phyloP scores from a whole-genome alignment of 768 basidiomycete genomes.

The Kwoniella sp. region DNA sequence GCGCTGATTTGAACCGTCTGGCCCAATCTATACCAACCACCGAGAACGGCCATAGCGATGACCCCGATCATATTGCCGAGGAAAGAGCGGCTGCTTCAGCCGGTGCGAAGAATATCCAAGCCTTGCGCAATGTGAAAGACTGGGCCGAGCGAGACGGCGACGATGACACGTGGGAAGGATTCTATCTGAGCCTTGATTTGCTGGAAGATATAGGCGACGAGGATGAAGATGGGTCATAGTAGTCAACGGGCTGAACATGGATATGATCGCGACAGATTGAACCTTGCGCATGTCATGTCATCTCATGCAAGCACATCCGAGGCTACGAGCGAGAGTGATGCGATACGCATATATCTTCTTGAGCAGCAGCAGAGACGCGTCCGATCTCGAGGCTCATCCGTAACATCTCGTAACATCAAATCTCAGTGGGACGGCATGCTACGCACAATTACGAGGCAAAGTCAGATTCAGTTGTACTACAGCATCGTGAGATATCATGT shows the following conservation, averaged over 20 bases:
- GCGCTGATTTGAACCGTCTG: slow-evolving; percentile 13
- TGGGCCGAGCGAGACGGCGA: slow-evolving; percentile 42
- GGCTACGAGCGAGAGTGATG: too few relatives aligned
- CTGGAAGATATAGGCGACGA: slow-evolving; percentile 35
- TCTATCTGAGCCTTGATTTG: slow-evolving; percentile 49
- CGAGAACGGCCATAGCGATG: neutral
- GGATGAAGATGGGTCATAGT: slow-evolving; percentile 4
- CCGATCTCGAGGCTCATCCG: too few relatives aligned
- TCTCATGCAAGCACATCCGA: neutral
- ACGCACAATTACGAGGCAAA: neutral
- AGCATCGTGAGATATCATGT: neutral
- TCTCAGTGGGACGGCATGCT: neutral
- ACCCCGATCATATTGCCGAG: slow-evolving; percentile 3
- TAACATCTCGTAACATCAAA: too few relatives aligned
- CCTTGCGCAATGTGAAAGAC: slow-evolving; percentile 26
- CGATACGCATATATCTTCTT: too few relatives aligned
- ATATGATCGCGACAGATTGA: too few relatives aligned
- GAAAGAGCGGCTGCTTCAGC: neutral
- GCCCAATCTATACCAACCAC: neutral
- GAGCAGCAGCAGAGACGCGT: too few relatives aligned
- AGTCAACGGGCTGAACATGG: too few relatives aligned
- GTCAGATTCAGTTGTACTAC: neutral
- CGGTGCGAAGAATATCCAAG: slow-evolving; percentile 11
- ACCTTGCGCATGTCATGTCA: neutral
- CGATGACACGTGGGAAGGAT: slow-evolving; percentile 50